Base-by-base conservation (phyloP, 1,139 yeast species). In the Zygosaccharomyces pseudobailii region DNA sequence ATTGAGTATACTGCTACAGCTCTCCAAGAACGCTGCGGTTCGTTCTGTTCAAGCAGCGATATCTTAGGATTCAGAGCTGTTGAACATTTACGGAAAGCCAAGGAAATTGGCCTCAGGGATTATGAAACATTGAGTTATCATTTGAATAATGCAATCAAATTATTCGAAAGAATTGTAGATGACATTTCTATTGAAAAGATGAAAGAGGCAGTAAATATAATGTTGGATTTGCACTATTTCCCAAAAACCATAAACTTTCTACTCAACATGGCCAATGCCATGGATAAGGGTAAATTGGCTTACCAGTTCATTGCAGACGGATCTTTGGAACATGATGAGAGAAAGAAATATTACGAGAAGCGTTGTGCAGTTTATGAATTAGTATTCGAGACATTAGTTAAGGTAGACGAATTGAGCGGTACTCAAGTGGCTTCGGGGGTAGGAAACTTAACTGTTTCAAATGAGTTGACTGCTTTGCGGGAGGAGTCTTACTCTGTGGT, bases 41-140 rank as follows among this genome's bases (percentile, higher is more conserved):
- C 96, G 2, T 94, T 89, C 67, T 94, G 97, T 62, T 88, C 97
- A 0, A 81, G 95, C 8, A 88, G 87, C 58, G 98, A 94, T 68
- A 97, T 92, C 27, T 76, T 89, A 51, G 87, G 94, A 22, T 94
- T 90, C 72, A 87, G 92, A 67, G 98, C 97, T 0, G 81, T 89
- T 58, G 98, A 94, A 64, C 88, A 86, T 62, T 72, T 94, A 58
- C 86, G 94, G 49, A 81, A 84, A 59, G 97, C 97, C 0, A 87
- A 86, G 61, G 85, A 80, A 51, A 78, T 82, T 54, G 89, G 87
- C 1, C 69, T 73, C 30, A 75, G 78, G 55, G 96, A 87, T 61
- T 74, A 75, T 40, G 95, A 88, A 49, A 73, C 85, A 52, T 79
- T 85, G 56, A 70, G 74, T 46, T 84, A 82, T 53, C 86, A 87